These are phyloP conservation scores for Larix sibirica DNA, from an alignment of 83 land plant genomes.

Conservation along the genomic window DNA sequence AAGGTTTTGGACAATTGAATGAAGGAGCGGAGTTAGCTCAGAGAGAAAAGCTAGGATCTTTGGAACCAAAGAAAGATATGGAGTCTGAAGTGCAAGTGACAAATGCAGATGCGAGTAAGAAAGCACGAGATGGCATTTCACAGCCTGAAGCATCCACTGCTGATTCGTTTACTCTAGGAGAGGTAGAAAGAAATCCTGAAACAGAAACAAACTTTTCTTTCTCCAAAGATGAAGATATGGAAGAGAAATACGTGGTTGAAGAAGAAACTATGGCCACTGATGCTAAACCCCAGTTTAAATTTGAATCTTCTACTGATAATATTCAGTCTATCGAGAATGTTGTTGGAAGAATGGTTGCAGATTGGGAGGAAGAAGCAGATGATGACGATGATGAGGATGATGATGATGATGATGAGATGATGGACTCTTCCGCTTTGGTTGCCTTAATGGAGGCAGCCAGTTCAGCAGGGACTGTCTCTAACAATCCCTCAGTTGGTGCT, in stretches of 20 bases:
- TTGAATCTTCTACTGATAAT: constrained; percentile 17
- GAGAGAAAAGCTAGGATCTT: constrained; percentile 2
- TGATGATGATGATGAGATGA: constrained; percentile 22
- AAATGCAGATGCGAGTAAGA: background rate
- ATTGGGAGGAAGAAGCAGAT: constrained; percentile 26
- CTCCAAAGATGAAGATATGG: background rate
- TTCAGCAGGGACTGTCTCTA: constrained; percentile 44
- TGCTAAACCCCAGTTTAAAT: constrained; percentile 4
- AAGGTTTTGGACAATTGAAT: constrained; percentile 18
- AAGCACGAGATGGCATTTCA: background rate
- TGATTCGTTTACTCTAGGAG: background rate
- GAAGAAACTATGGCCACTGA: constrained; percentile 3
- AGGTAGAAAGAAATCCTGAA: background rate
- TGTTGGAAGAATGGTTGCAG: constrained; percentile 27
- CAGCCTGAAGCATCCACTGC: constrained; percentile 3
- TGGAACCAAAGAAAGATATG: background rate
- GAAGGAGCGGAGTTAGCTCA: constrained; percentile 10
- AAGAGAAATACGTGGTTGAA: background rate
- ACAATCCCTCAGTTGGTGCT: constrained; percentile 62
- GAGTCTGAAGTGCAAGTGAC: background rate
- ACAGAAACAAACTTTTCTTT: background rate
- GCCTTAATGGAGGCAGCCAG: constrained; percentile 25
- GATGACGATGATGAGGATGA: constrained; percentile 39
- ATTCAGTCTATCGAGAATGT: constrained; percentile 21
- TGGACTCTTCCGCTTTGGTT: constrained; percentile 22